These are phyloP conservation scores for Xylaria sp. DNA, from an alignment of 2,329 filamentous ascomycete genomes.

Conservation along the genomic window DNA sequence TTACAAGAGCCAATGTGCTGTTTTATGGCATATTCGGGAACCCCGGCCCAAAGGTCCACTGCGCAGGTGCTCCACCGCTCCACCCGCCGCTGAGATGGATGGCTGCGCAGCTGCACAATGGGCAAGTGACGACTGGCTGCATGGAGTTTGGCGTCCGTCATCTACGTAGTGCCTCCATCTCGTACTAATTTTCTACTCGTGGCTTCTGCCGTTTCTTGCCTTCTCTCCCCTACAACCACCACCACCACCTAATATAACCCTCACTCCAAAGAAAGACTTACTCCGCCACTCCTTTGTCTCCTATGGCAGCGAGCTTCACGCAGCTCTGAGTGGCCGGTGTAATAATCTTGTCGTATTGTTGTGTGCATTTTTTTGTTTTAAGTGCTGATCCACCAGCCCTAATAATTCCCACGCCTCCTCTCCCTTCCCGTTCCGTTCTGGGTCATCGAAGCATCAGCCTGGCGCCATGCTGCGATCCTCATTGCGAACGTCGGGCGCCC, in stretches of 20 bases:
- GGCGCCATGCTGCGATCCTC: slow-evolving; percentile 77
- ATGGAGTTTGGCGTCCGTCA: slow-evolving; percentile 24
- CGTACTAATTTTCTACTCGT: slow-evolving; percentile 35
- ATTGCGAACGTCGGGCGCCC: slow-evolving; percentile 71
- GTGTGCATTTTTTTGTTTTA: slow-evolving; percentile 25
- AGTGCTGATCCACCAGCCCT: slow-evolving; percentile 29
- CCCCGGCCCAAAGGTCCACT: slow-evolving; percentile 31
- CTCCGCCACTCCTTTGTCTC: slow-evolving; percentile 60
- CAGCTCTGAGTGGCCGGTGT: slow-evolving; percentile 44
- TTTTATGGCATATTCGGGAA: slow-evolving; percentile 42
- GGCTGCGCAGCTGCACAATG: slow-evolving; percentile 1
- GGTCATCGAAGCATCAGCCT: slow-evolving; percentile 50
- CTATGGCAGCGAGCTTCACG: slow-evolving; percentile 41
- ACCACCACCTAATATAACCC: slow-evolving; percentile 27
- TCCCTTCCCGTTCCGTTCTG: slow-evolving; percentile 20
- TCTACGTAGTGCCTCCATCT: background rate
- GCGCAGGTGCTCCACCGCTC: background rate
- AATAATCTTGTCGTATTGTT: slow-evolving; percentile 35
- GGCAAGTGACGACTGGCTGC: slow-evolving; percentile 11
- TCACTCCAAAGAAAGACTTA: slow-evolving; percentile 53
- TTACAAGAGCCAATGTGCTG: slow-evolving; percentile 15
- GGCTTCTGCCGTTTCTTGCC: slow-evolving; percentile 9
- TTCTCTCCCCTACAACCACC: slow-evolving; percentile 16
- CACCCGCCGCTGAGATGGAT: background rate
- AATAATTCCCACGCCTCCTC: background rate